Conservation (phyloP, 805 yeast species). For the Candida xyloterini region DNA sequence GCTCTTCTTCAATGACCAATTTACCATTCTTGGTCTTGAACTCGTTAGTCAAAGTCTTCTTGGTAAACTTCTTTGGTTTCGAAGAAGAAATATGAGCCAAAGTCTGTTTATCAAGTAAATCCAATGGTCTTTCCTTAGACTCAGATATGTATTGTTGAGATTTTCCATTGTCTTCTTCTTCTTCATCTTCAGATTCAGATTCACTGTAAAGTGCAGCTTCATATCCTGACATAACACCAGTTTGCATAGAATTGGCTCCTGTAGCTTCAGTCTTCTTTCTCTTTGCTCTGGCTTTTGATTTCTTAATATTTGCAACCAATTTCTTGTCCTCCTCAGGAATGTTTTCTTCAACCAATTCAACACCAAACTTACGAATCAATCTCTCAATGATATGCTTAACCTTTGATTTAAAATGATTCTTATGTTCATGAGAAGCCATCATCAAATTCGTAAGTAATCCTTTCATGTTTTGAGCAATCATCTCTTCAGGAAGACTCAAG, state of each 20-base stretch:
- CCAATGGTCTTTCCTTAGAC: conserved; percentile 71
- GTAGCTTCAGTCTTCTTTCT: conserved; percentile 53
- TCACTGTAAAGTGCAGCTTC: conserved; percentile 87
- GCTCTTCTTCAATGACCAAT: conserved; percentile 60
- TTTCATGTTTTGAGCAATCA: conserved; percentile 62
- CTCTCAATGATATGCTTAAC: conserved; percentile 93
- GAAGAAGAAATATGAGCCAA: conserved; percentile 87
- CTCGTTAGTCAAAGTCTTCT: conserved; percentile 39
- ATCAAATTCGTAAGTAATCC: conserved; percentile 69
- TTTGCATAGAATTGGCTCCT: conserved; percentile 18
- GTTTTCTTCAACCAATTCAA: conserved; percentile 71
- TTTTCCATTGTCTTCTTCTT: conserved; percentile 32
- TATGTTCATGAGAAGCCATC: conserved; percentile 94
- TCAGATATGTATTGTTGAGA: conserved; percentile 72
- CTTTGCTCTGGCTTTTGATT: conserved; percentile 79
- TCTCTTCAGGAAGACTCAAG: conserved; percentile 74
- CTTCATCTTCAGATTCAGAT: conserved; percentile 52
- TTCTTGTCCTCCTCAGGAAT: conserved; percentile 92
- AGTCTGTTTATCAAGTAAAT: conserved; percentile 81
- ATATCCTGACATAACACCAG: conserved; percentile 73
- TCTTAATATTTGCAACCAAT: conserved; percentile 79
- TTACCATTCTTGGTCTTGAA: conserved; percentile 63
- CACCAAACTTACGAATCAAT: conserved; percentile 85
- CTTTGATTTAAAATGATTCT: conserved; percentile 89
- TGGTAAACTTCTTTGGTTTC: conserved; percentile 62